Base-by-base conservation (phyloP, 495 filamentous ascomycete species). In the Trichoderma parareesei region DNA sequence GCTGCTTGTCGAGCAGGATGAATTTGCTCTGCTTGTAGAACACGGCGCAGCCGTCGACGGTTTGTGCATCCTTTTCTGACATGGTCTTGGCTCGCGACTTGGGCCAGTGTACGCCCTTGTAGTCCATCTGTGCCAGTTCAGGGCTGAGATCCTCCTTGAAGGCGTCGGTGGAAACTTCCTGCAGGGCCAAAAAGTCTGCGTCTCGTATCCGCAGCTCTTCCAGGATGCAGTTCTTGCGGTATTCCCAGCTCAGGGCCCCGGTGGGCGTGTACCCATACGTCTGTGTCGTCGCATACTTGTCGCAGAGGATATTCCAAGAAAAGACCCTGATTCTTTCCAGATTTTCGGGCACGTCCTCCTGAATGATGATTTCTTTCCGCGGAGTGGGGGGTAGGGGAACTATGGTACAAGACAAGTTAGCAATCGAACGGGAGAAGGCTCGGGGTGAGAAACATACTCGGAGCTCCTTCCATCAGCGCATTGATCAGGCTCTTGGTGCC, bases 1-100 rank as follows among this genome's bases (percentile, higher is more conserved):
- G 71, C 64, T 96, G 88, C 78, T 97, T 97, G 77, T 97, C 92
- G 38, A 98, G 85, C 57, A 95, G 77, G 68, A 95, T 90, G 76
- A 90, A 98, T 79, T 96, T 96, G 77, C 82, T 89, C 66, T 81
- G 84, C 76, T 96, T 98, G 82, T 90, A 98, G 75, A 98, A 97
- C 40, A 90, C 93, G 40, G 94, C 94, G 75, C 94, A 98, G 18
- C 94, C 94, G 78, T 98, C 94, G 5, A 98, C 92, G 16, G 77
- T 74, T 70, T 88, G 90, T 13, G 91, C 89, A 64, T 98, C 92
- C 68, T 88, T 89, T 70, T 93, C 90, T 41, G 85, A 84, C 90
- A 98, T 93, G 16, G 93, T 96, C 79, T 89, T 88, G 35, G 92
- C 89, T 70, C 94, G 84, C 62, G 87, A 84, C 72, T 93, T 90